A percentile compares a stretch with the other conserved stretches of the same genome.
These are phyloP conservation scores for Colletotrichum sp. DNA, from an alignment of 2,329 filamentous ascomycete genomes.

Conservation along the genomic window DNA sequence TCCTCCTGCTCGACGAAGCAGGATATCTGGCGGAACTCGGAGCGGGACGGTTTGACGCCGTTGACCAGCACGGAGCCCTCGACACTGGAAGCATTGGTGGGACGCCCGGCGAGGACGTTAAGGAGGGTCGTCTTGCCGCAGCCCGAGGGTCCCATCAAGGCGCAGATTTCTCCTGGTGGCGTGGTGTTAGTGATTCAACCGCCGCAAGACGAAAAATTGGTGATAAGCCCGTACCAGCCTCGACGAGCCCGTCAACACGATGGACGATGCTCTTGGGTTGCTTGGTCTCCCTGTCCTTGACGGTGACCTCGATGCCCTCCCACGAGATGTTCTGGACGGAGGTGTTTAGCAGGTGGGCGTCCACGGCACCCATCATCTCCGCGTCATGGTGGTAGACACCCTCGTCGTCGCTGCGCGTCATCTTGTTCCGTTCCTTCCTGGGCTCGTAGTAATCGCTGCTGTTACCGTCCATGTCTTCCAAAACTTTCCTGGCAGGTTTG, in stretches of 20 bases:
- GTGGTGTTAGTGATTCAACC: background rate
- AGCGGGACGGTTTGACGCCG: conserved; percentile 56
- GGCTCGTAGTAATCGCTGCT: background rate
- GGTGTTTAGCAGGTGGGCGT: conserved; percentile 65
- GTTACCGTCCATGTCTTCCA: background rate
- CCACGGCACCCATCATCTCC: conserved; percentile 33
- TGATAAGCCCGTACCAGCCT: conserved; percentile 55
- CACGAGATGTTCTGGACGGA: conserved; percentile 70
- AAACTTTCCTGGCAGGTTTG: background rate
- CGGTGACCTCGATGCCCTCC: conserved; percentile 70
- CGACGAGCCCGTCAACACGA: conserved; percentile 66
- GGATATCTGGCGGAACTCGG: conserved; percentile 68
- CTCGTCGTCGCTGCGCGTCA: background rate
- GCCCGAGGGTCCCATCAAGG: conserved; percentile 79
- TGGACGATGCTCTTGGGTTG: conserved; percentile 67
- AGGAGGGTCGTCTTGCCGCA: conserved; percentile 85
- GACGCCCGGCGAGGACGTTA: conserved; percentile 75
- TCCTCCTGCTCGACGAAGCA: conserved; percentile 91
- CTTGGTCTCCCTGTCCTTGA: conserved; percentile 74
- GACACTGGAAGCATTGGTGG: conserved; percentile 58
- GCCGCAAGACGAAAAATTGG: background rate
- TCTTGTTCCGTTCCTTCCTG: background rate
- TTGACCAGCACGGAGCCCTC: conserved; percentile 65
- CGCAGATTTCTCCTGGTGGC: conserved; percentile 68
- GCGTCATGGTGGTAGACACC: conserved; percentile 12